phyloP scores from a whole-genome alignment of 129 eudicot species.

The Scalesia atractyloides region DNA sequence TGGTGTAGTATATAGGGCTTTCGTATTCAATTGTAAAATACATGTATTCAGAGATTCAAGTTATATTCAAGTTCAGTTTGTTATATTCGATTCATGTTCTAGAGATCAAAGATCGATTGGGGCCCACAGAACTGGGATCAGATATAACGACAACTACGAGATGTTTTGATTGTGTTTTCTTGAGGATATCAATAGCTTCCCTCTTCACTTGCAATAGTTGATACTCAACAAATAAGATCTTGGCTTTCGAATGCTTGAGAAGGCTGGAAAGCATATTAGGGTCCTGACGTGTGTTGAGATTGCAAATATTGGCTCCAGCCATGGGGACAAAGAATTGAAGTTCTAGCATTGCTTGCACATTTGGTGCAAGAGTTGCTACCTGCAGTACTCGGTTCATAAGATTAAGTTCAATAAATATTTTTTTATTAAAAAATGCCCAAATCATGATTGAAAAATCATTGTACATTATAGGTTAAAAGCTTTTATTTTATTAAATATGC shows the following conservation, averaged over 20 bases:
- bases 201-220: constrained; percentile 18
- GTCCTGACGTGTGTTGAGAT: constrained; percentile 41
- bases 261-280: constrained; percentile 29
- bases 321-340: constrained; percentile 51
- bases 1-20: no score
- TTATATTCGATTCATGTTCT: no score
- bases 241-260: constrained; percentile 45
- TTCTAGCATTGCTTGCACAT: constrained; percentile 47
- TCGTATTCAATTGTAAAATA: no score
- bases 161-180: neutral
- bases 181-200: constrained; percentile 22
- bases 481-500: no score
- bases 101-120: no score
- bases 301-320: constrained; percentile 49
- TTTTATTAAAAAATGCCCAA: no score
- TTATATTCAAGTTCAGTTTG: no score
- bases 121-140: constrained; percentile 24
- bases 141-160: constrained; percentile 33
- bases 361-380: constrained; percentile 45
- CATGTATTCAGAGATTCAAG: no score
- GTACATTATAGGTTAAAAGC: no score
- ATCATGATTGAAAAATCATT: no score
- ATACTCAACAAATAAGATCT: constrained; percentile 44
- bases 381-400: constrained; percentile 1
- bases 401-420: no score